Evolutionary conservation across 495 filamentous ascomycete species (phyloP), one percentile per base, ranked within the genome.

Genomic region (Podospora didyma): DNA sequence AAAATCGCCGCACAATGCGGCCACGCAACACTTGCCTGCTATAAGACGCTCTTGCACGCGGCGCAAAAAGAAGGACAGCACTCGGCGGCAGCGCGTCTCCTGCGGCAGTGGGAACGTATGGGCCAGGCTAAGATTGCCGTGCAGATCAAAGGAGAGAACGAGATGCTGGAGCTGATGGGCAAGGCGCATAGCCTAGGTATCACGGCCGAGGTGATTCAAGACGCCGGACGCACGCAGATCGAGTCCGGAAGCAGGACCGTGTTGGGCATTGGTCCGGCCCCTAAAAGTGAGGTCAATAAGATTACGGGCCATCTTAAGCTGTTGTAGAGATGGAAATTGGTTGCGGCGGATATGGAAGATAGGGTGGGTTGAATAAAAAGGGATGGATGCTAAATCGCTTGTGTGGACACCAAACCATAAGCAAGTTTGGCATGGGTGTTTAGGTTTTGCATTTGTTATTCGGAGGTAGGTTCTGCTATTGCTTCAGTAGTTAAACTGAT

Each of bases 141-240:
- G 54, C 90, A 96, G 71, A 78, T 84, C 31, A 90, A 90, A 67
- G 73, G 72, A n/a, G 88, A 96, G 72, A 92, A 92, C 48, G 90
- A 96, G 69, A 65, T 98, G 70, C 65, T 87, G 53, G 73, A 82
- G 59, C 71, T 97, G 58, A 85, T 90, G 73, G 89, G 83, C 22
- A 84, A 84, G 71, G 92, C 94, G 10, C 77, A 89, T 46, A 90
- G 87, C 64, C 66, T 96, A 51, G 94, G 93, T 2, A 73, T 98
- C 37, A 92, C 90, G 51, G 88, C 94, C 46, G 85, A 89, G 69
- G 84, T 96, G 31, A 90, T 98, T 49, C 83, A 88, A 63, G 94
- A 98, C 79, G 94, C 94, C n/a, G 94, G 94, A 23, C 81, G 94
- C 54, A 98, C 94, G 28, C 95, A 97, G 83, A 96, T 98, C 73